Percentiles rank a stretch among this genome's conserved stretches.
Evolutionary conservation across 2,329 filamentous ascomycete species (phyloP).

Genomic region (Sporothrix variecibatus): DNA sequence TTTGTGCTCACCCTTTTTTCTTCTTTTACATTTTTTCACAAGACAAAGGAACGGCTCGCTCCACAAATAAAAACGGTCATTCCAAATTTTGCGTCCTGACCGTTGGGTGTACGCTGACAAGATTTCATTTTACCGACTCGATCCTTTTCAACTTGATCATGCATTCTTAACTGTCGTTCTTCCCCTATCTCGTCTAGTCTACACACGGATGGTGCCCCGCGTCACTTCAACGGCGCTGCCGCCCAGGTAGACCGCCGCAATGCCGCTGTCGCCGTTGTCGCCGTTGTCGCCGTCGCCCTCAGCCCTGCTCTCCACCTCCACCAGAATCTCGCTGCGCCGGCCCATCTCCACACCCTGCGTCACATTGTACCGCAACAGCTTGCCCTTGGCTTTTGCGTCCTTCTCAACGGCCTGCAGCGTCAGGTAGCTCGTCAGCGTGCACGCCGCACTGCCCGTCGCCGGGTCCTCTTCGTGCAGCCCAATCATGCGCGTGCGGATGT

Average conservation of each 20-base stretch:
- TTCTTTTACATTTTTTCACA: too few relatives aligned
- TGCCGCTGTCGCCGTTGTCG: neutral
- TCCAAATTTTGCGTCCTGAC: too few relatives aligned
- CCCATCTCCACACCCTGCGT: conserved; percentile 71
- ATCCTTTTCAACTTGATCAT: neutral
- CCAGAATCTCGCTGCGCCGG: conserved; percentile 53
- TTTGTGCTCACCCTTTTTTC: too few relatives aligned
- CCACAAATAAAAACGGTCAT: too few relatives aligned
- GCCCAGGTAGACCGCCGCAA: conserved; percentile 37
- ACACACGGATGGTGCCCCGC: conserved; percentile 32
- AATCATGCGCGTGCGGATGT: conserved; percentile 64
- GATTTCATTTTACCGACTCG: too few relatives aligned
- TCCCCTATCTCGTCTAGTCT: neutral
- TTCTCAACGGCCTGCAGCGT: conserved; percentile 42
- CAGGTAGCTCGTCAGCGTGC: conserved; percentile 58
- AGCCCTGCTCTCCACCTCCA: conserved; percentile 42
- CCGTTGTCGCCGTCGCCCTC: neutral
- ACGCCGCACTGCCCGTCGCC: conserved; percentile 64
- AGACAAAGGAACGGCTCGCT: too few relatives aligned
- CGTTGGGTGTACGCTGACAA: too few relatives aligned
- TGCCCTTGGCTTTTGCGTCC: neutral
- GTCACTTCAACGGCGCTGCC: conserved; percentile 38
- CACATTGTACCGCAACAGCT: conserved; percentile 48
- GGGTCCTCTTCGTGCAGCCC: conserved; percentile 56
- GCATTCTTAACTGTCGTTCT: neutral